Base-by-base conservation (phyloP, 371 early-diverging fungal species). In the Coemansia sp. region DNA sequence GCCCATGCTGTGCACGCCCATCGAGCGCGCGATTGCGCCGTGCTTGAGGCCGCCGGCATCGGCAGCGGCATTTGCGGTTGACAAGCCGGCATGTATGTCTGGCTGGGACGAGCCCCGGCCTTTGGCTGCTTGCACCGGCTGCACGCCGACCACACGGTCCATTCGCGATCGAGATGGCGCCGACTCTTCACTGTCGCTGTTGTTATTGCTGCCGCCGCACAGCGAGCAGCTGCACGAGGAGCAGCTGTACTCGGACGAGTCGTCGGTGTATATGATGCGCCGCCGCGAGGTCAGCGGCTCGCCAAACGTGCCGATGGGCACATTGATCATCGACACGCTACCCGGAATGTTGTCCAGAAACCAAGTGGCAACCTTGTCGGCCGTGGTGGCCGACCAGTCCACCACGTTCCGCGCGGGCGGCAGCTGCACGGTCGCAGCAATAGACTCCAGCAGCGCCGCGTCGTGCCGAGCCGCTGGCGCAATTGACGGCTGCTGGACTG, bases 311-410 rank as follows among this genome's bases (percentile, higher is more conserved):
- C 47, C 63, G 10, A 55, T 44, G 5, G 64, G 55, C 24, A 74
- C 74, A 14, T 49, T 69, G 43, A 77, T 50, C 24, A 77, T 55
- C 10, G 77, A 63, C 31, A 77, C 61, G 18, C 65, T 60, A 9
- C 77, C 77, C 2, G 77, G 75, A 34, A 77, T 76, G 56, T 77
- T 77, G 50, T 77, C 77, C 55, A 77, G 56, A 18, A 77, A 77
- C 77, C 77, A 77, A 1, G 75, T 75, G 18, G 75, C 75, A 7
- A 74, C 62, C 36, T 75, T 68, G 50, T 76, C 77, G 1, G 68
- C 69, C 4, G 57, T 59, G 34, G 69, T 53, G 1, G 65, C 10
- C 14, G 68, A 53, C 72, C 77, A 76, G 42, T 75, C 77, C 18
- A 76, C 76, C 11, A 72, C 59, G 34, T 55, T 67, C 24, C 77